phyloP scores from a whole-genome alignment of 257 asterid species.

The Ocimum tenuiflorum region DNA sequence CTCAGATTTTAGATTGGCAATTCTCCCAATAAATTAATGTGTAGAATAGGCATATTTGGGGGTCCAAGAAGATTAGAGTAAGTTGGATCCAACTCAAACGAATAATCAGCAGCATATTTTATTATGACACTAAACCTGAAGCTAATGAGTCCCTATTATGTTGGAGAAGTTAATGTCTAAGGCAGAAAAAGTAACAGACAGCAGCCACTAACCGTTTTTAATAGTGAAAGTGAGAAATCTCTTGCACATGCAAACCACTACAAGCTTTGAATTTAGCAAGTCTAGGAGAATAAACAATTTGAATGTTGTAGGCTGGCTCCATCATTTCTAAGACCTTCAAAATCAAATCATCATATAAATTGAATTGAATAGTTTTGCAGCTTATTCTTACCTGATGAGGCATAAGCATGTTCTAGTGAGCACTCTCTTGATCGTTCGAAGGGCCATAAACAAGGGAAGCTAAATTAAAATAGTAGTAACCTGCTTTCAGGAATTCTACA shows the following conservation, averaged over 20 bases:
- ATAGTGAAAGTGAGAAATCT: constrained; percentile 22
- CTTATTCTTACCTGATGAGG: constrained; percentile 18
- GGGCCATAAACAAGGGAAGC: constrained; percentile 19
- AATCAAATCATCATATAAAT: constrained; percentile 25
- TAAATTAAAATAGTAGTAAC: not conserved
- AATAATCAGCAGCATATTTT: constrained; percentile 11
- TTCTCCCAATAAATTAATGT: not conserved
- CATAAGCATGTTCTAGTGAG: constrained; percentile 3
- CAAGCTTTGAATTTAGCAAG: constrained; percentile 26
- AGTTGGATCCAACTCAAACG: constrained; percentile 26
- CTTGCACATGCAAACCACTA: constrained; percentile 44
- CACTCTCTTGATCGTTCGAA: constrained; percentile 15
- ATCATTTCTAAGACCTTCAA: constrained; percentile 10
- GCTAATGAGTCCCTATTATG: constrained; percentile 41
- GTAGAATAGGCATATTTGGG: not conserved
- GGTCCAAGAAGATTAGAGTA: constrained; percentile 9
- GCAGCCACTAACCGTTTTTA: constrained; percentile 28
- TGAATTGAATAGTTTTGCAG: constrained; percentile 18
- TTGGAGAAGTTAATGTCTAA: constrained; percentile 32
- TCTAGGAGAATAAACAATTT: constrained; percentile 18
- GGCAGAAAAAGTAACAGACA: constrained; percentile 26
- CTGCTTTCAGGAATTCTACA: not conserved
- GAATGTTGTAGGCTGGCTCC: constrained; percentile 15
- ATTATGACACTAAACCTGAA: constrained; percentile 14
- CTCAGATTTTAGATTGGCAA: no score